Percentiles rank a stretch among this genome's conserved stretches.
Evolutionary conservation across 116 monocot genomes (phyloP).

Genomic region (Cymodocea nodosa): DNA sequence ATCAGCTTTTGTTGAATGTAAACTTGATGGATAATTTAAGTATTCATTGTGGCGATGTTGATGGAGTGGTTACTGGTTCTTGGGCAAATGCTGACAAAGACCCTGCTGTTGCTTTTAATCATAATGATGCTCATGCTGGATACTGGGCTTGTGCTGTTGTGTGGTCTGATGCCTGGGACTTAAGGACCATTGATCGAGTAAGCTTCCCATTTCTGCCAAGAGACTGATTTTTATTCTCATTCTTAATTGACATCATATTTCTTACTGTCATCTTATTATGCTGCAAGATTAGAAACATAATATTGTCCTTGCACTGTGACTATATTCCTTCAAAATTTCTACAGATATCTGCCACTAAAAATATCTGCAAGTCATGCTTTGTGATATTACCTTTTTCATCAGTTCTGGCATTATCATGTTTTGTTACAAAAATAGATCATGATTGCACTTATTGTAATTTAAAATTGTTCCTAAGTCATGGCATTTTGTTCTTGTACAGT

Average conservation of each 20-base stretch:
- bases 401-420: no score
- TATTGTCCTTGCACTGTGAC: no score
- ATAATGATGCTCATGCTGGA: slow-evolving; percentile 33
- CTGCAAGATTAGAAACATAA: no score
- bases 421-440: no score
- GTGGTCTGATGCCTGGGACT: slow-evolving; percentile 97
- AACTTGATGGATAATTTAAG: slow-evolving; percentile 22
- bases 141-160: slow-evolving; percentile 92
- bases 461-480: no score
- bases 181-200: slow-evolving; percentile 82
- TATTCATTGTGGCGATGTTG: slow-evolving; percentile 78
- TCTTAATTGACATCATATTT: neutral
- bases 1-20: slow-evolving; percentile 26
- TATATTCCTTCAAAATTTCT: no score
- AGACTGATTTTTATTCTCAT: neutral
- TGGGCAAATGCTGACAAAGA: slow-evolving; percentile 44
- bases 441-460: no score
- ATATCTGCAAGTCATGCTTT: no score
- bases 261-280: no score
- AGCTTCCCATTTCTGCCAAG: slow-evolving; percentile 11
- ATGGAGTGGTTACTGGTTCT: slow-evolving; percentile 68
- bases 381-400: no score
- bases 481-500: no score
- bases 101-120: slow-evolving; percentile 9
- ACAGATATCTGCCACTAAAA: no score